Conservation (phyloP, 305 asterid species). For the Fraxinus greggii region DNA sequence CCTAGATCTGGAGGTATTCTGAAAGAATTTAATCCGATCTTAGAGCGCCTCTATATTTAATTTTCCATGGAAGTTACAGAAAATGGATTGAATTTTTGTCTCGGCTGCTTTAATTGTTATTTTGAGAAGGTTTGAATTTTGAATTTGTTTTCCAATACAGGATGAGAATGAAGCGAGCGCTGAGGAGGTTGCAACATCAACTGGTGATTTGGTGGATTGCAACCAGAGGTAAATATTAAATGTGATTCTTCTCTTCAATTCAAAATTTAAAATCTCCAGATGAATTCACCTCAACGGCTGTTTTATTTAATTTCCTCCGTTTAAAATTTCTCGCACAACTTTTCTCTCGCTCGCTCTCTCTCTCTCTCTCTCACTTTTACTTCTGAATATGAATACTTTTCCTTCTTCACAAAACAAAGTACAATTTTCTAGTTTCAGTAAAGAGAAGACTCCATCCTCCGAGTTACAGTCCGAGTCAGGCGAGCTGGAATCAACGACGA, state of each 20-base stretch:
- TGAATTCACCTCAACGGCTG: conserved; percentile 24
- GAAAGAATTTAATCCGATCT: background rate
- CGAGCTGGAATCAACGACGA: conserved; percentile 38
- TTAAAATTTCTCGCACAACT: conserved; percentile 1
- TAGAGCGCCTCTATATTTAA: conserved; percentile 14
- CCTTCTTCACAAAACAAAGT: conserved; percentile 13
- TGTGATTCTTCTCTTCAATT: conserved; percentile 23
- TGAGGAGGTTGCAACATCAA: conserved; percentile 12
- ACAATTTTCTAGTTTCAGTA: conserved; percentile 34
- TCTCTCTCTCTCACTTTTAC: background rate
- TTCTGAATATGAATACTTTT: background rate
- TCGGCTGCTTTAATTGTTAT: conserved; percentile 25
- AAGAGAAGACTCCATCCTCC: conserved; percentile 34
- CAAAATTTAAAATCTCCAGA: conserved; percentile 30
- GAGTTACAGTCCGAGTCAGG: conserved; percentile 38
- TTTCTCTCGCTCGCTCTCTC: background rate
- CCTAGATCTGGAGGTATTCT: conserved; percentile 38
- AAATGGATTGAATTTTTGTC: conserved; percentile 13
- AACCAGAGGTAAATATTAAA: background rate
- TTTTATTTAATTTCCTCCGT: conserved; percentile 21
- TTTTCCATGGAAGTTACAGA: background rate
- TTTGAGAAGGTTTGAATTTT: conserved; percentile 25
- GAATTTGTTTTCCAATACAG: conserved; percentile 23
- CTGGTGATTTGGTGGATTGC: conserved; percentile 30
- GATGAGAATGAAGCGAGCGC: conserved; percentile 30